Base-by-base conservation (phyloP, 2,329 filamentous ascomycete species). In the Thelonectria olida region DNA sequence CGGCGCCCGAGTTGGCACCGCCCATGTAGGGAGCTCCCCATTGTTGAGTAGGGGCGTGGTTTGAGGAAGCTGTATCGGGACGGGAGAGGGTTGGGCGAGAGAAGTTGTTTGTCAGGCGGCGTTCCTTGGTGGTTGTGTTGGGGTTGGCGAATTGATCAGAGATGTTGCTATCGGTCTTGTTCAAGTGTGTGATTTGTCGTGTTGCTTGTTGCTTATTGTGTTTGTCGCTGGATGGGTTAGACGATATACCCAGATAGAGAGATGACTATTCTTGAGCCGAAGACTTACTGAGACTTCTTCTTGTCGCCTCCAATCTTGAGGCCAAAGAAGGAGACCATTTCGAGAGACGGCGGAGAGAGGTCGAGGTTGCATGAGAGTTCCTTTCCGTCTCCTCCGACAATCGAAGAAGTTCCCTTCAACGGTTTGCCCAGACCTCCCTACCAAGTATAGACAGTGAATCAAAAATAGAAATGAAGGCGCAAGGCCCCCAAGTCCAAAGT, bases 271-370 rank as follows among this genome's bases (percentile, higher is more conserved):
- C 13, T 31, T 41, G 7, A 27, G 13, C 28, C 6, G 13, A 36
- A 15, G 15, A 58, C 74, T 69, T 73, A 80, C 84, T 80, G 73
- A n/a, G 76, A 82, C 80, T 84, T 86, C 74, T 87, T 87, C 76
- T 82, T 86, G 63, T 84, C 83, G 67, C 80, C 79, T 50, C 84
- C 83, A 61, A 87, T 78, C 72, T 82, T 86, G 71, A 88, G 75
- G 50, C 85, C 84, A 64, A 87, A 86, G 65, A 88, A 85, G 2
- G 85, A 86, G 20, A 87, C 85, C 85, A 88, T 87, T 56, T 61
- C 64, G 65, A 57, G 42, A 22, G 59, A 52, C 47, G 52, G 39
- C 15, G 17, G 42, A 10, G 31, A 17, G 22, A 13, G 39, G 51
- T 34, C 22, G 12, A 22, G 23, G 23, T 39, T 28, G 31, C 57